Conservation (phyloP, 176 grass and related monocot species). For the Lolium perenne region DNA sequence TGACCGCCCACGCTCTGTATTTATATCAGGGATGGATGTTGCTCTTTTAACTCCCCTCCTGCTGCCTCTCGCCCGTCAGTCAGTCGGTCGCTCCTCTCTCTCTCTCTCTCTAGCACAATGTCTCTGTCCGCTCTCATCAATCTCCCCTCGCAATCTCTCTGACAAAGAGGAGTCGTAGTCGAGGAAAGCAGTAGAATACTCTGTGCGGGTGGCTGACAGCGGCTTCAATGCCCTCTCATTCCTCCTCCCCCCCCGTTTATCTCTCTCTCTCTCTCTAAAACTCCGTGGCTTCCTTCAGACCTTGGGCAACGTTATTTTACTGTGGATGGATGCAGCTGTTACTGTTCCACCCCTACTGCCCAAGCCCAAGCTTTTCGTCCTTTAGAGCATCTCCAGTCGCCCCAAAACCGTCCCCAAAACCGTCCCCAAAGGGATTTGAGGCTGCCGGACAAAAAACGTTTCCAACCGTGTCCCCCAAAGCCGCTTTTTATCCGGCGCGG, state of each 20-base stretch:
- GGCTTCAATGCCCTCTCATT: constrained; percentile 70
- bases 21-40: constrained; percentile 73
- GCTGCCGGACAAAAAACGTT: too few relatives aligned
- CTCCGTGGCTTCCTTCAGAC: constrained; percentile 45
- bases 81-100: constrained; percentile 6
- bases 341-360: constrained; percentile 46
- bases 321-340: constrained; percentile 16
- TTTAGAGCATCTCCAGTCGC: too few relatives aligned
- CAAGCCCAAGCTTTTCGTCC: constrained; percentile 37
- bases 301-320: constrained; percentile 57
- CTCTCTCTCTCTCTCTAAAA: constrained; percentile 26
- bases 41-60: constrained; percentile 75
- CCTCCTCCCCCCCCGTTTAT: background rate
- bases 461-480: too few relatives aligned
- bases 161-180: constrained; percentile 96
- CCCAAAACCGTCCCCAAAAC: too few relatives aligned
- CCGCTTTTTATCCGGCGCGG: too few relatives aligned
- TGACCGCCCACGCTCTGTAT: constrained; percentile 41
- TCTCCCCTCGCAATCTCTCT: constrained; percentile 52
- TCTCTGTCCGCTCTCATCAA: constrained; percentile 18
- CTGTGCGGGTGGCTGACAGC: constrained; percentile 73
- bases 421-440: too few relatives aligned
- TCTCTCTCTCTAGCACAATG: constrained; percentile 41
- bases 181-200: constrained; percentile 87
- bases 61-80: constrained; percentile 9